A percentile compares a stretch with the other conserved stretches of the same genome.
Conservation (phyloP, 768 basidiomycete species). For the Rhodotorula taiwanensis region DNA sequence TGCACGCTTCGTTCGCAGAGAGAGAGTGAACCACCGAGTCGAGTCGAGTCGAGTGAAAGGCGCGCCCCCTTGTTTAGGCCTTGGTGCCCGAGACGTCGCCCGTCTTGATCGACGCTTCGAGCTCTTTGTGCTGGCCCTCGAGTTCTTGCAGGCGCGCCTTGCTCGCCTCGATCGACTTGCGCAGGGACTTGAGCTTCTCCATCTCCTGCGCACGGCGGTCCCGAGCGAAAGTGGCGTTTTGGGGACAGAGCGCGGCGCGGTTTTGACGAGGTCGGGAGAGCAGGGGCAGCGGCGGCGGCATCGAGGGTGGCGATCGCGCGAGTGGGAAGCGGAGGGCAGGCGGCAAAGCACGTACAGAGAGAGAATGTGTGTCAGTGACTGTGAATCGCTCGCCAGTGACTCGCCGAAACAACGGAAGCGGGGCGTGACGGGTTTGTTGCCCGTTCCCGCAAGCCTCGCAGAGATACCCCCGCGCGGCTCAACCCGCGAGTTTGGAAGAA, state of each 20-base stretch:
- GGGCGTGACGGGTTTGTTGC: no score
- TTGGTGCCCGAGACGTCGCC: background rate
- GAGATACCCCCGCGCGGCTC: no score
- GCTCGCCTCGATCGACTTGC: conserved; percentile 36
- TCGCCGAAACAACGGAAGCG: no score
- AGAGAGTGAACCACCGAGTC: no score
- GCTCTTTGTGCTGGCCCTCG: conserved; percentile 27
- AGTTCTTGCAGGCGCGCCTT: conserved; percentile 33
- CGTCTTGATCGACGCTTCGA: conserved; percentile 14
- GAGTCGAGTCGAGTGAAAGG: no score
- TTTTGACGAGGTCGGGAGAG: no score
- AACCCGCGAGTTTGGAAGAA: background rate
- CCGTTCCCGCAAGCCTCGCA: no score
- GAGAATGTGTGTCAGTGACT: background rate
- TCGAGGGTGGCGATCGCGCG: background rate
- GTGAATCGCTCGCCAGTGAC: no score
- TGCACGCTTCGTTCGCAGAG: no score
- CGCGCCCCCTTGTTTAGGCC: background rate
- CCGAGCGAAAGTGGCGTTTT: background rate
- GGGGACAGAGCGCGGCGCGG: no score
- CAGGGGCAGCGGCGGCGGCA: no score
- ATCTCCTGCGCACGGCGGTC: conserved; percentile 13
- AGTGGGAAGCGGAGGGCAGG: background rate
- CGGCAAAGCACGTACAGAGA: background rate
- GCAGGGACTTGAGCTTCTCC: conserved; percentile 35